Base-by-base conservation (phyloP, 257 asterid genomes). In the Salvia miltiorrhiza region DNA sequence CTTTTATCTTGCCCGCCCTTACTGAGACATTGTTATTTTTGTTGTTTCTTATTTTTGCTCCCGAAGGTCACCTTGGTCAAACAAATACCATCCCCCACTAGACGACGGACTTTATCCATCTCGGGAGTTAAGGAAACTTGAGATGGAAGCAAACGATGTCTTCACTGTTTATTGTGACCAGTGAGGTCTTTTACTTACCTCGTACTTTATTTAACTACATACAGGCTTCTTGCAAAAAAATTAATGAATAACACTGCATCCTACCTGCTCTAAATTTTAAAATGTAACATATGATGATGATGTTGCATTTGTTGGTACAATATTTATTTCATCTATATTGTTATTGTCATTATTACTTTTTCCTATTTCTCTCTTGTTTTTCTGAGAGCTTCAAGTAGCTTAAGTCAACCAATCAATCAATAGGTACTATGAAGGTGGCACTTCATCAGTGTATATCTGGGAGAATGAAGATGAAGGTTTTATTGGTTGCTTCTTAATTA, bases 371-470 rank as follows among this genome's bases (percentile, higher is more conserved):
- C 12, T 62, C 60, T 49, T 76, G 80, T 72, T 70, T 76, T 28
- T 55, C 8, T 57, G 49, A 72, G 66, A 68, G 68, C 76, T 62
- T 72, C 43, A 58, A 60, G 66, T 82, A 72, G 82, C 72, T 70
- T 79, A 60, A 65, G 79, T 73, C 77, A 69, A 80, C 82, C 89
- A 73, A 84, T 82, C 56, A 65, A 65, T 80, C 70, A 69, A 67
- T 83, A 94, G 99, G 96, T 94, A 94, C 75, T 94, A 94, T 80
- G 99, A 94, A 87, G 97, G 99, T 43, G 99, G 99, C 62, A 79
- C 83, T 75, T 94, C 97, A 53, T 94, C 97, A 16, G 99, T 94
- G 32, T 94, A 94, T 71, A 79, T 94, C 79, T 91, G 93, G 93
- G 99, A 94, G 79, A 90, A 85, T 79, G 97, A 91, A 67, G 85